phyloP scores from a whole-genome alignment of 768 basidiomycete genomes.

The Piloderma croceum region DNA sequence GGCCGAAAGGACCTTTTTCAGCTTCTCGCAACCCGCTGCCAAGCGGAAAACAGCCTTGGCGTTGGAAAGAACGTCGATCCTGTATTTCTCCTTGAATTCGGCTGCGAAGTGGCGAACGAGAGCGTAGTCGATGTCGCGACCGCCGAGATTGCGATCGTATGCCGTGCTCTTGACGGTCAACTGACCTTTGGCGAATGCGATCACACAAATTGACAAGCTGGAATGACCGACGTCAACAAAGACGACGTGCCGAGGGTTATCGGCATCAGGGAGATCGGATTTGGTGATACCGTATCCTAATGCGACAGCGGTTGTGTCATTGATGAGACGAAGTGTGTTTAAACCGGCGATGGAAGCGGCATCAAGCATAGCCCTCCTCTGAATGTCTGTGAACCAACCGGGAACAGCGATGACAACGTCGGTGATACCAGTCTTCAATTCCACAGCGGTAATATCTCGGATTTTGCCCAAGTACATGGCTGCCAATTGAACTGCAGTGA shows the following conservation, averaged over 20 bases:
- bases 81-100: conserved; percentile 96
- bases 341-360: conserved; percentile 87
- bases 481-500: conserved; percentile 88
- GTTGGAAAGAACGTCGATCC: conserved; percentile 87
- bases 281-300: conserved; percentile 99
- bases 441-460: conserved; percentile 76
- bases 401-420: conserved; percentile 96
- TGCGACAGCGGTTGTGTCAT: conserved; percentile 93
- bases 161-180: conserved; percentile 82
- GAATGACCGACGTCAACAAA: conserved; percentile 97
- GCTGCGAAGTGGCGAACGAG: conserved; percentile 83
- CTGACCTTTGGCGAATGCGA: conserved; percentile 93
- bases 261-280: conserved; percentile 84
- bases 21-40: conserved; percentile 78
- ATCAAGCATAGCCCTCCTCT: conserved; percentile 85
- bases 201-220: conserved; percentile 77
- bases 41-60: conserved; percentile 95
- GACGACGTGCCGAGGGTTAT: conserved; percentile 78
- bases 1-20: conserved; percentile 95
- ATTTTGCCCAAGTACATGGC: conserved; percentile 88
- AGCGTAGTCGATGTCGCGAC: conserved; percentile 92
- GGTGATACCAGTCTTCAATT: conserved; percentile 81
- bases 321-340: conserved; percentile 90
- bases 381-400: conserved; percentile 93
- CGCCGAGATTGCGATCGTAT: conserved; percentile 91